Evolutionary conservation across 1,284 basidiomycete species (phyloP), one percentile per base, ranked within the genome.

Genomic region (Hypsizygus ulmarius): DNA sequence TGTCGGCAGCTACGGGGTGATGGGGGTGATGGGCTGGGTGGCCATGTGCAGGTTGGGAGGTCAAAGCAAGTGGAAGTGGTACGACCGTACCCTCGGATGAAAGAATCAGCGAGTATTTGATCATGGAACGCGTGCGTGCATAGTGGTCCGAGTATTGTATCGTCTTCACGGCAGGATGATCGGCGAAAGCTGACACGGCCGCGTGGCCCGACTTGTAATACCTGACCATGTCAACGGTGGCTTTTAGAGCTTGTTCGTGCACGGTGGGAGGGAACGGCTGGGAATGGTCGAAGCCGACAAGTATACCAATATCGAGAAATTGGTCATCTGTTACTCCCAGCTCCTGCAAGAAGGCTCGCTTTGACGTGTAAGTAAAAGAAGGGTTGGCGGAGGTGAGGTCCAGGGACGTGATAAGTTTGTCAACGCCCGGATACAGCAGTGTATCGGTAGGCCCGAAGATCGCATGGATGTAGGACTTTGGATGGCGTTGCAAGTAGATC

Each of bases 381-480:
- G 87, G 84, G 27, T 72, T 71, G 39, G 73, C 48, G 28, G 81
- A 79, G 46, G 75, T 72, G 58, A 91, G 84, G 70, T 94, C 89
- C 58, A 96, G 74, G 34, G 84, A 81, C 43, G 90, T 93, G 65
- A 99, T 96, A 62, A 99, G 77, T 61, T 89, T 88, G 70, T 98
- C 94, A 30, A 97, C 81, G 19, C 87, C 85, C 11, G 90, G 88
- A 66, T 95, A 98, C 37, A 98, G 77, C 16, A 99, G 77, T 14
- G 90, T 82, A 64, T 98, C 96, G 4, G 87, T 90, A 28, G 94
- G 84, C 4, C 92, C 93, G 66, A 85, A 98, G 58, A 98, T 87
- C 15, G 96, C 87, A 65, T 99, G 94, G 53, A 97, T 90, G 70
- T 98, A 99, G 3, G 87, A 81, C 67, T 97, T 97, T 18, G 82